Evolutionary conservation across 257 asterid genomes (phyloP), one percentile per base, ranked within the genome.

Genomic region (Verbena officinalis): DNA sequence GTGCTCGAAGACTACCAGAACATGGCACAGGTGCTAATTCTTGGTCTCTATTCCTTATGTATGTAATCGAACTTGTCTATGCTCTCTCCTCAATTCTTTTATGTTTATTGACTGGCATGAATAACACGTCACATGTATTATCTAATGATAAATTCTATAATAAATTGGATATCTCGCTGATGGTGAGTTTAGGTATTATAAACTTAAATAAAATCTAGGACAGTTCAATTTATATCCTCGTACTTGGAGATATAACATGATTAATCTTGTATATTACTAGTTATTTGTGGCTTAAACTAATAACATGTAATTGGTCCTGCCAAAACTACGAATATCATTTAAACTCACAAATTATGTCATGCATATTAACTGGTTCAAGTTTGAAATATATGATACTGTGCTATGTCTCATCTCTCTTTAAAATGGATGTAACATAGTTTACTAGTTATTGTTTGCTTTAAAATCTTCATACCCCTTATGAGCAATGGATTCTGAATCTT

Each of bases 1-100:
- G 95, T 44, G 87, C 94, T 20, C 91, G 75, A 77, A 84, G 85
- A 71, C 68, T 91, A 61, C 88, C 82, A 40, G 75, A 70, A 8
- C 73, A 69, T 56, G 79, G 73, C 67, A 64, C 59, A 79, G 95
- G 98, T 91, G 76, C 74, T 65, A 30, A 68, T 65, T 60, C 69
- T 54, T 46, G 55, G 45, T 56, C 48, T 63, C 20, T 33, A 8
- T 66, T 51, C 54, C 66, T 64, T 24, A 6, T 68, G 43, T 5
- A 34, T 27, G 7, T n/a, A 53, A 16, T 42, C 5, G 15, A 63
- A 45, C 34, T 40, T 34, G 12, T 59, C 33, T 36, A 58, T 67
- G 49, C 24, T 27, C 34, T 67, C 24, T 50, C 53, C 57, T 70
- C 17, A 13, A 36, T 17, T 38, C 34, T 62, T 21, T 39, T 38